These are phyloP conservation scores for Trametes elegans DNA, from an alignment of 768 basidiomycete species.

Conservation along the genomic window DNA sequence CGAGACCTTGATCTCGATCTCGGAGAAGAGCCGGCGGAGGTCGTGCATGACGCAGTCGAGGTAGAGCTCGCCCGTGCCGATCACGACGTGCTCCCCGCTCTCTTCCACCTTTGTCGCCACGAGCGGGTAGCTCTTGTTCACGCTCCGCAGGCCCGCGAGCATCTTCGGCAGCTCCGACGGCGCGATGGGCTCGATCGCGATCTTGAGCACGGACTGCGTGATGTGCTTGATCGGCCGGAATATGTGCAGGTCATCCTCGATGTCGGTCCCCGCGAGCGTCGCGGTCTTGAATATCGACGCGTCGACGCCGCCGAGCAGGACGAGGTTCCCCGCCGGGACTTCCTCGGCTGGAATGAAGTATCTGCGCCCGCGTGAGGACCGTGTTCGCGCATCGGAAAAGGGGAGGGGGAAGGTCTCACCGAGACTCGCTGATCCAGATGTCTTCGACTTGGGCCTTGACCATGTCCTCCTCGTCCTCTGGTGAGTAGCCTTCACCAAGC, in stretches of 20 bases:
- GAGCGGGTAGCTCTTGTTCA: slow-evolving; percentile 98
- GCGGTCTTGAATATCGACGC: slow-evolving; percentile 94
- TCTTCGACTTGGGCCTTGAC: slow-evolving; percentile 79
- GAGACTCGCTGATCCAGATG: slow-evolving; percentile 87
- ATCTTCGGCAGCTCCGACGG: slow-evolving; percentile 99
- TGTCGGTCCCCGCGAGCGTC: slow-evolving; percentile 70
- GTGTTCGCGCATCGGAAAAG: not conserved
- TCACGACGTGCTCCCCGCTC: slow-evolving; percentile 94
- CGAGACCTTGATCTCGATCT: slow-evolving; percentile 99
- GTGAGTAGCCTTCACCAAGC: slow-evolving; percentile 96
- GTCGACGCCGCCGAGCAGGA: slow-evolving; percentile 91
- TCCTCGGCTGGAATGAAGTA: slow-evolving; percentile 91
- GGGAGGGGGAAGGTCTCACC: slow-evolving; percentile 48
- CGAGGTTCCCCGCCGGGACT: slow-evolving; percentile 87
- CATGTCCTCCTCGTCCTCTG: slow-evolving; percentile 99
- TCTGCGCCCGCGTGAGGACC: slow-evolving; percentile 38
- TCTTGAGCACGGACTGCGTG: slow-evolving; percentile 94
- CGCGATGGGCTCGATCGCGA: slow-evolving; percentile 96
- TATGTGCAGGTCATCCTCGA: slow-evolving; percentile 88
- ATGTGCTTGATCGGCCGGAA: slow-evolving; percentile 96
- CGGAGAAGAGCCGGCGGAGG: slow-evolving; percentile 85
- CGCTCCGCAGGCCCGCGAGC: slow-evolving; percentile 92
- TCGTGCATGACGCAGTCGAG: slow-evolving; percentile 98
- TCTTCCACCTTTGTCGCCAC: slow-evolving; percentile 96
- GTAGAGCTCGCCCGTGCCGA: slow-evolving; percentile 97